Evolutionary conservation across 495 filamentous ascomycete species (phyloP).

Genomic region (Neurospora sp.): DNA sequence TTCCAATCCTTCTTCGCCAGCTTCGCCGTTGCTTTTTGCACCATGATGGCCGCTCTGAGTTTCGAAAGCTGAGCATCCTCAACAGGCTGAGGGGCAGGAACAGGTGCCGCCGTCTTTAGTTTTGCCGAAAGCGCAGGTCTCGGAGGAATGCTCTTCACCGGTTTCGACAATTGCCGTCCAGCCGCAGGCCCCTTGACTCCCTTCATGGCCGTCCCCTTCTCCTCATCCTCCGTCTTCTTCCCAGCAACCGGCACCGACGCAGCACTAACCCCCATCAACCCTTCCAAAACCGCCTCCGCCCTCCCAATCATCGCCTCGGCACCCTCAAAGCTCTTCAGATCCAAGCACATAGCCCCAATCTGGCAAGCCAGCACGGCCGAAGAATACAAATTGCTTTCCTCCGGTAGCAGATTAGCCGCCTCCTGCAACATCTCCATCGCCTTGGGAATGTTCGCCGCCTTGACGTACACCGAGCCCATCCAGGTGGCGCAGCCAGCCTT

Average conservation of each 20-base stretch:
- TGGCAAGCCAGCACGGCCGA: constrained; percentile 33
- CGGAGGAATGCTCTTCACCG: constrained; percentile 4
- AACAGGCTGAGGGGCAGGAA: constrained; percentile 5
- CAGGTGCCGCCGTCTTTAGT: constrained; percentile 17
- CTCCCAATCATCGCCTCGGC: constrained; percentile 26
- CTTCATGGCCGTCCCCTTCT: constrained; percentile 15
- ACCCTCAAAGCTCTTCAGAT: constrained; percentile 26
- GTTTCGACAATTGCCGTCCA: constrained; percentile 10
- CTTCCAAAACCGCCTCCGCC: constrained; percentile 29
- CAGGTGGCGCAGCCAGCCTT: constrained; percentile 43
- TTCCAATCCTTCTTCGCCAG: constrained; percentile 46
- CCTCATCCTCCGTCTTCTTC: constrained; percentile 37
- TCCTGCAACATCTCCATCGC: constrained; percentile 49
- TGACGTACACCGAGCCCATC: constrained; percentile 54
- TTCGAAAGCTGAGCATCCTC: constrained; percentile 47
- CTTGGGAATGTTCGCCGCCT: constrained; percentile 50
- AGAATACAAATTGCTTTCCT: constrained; percentile 35
- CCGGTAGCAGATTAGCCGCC: constrained; percentile 33
- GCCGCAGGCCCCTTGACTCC: constrained; percentile 8
- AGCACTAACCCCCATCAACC: constrained; percentile 12
- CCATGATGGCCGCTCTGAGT: constrained; percentile 51
- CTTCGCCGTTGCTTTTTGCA: constrained; percentile 50
- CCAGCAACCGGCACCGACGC: constrained; percentile 23
- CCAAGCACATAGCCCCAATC: constrained; percentile 34
- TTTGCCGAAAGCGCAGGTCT: constrained; percentile 9